Evolutionary conservation across 352 stramenopile species (phyloP), one percentile per base, ranked within the genome.

Genomic region (Phytophthora meadii): DNA sequence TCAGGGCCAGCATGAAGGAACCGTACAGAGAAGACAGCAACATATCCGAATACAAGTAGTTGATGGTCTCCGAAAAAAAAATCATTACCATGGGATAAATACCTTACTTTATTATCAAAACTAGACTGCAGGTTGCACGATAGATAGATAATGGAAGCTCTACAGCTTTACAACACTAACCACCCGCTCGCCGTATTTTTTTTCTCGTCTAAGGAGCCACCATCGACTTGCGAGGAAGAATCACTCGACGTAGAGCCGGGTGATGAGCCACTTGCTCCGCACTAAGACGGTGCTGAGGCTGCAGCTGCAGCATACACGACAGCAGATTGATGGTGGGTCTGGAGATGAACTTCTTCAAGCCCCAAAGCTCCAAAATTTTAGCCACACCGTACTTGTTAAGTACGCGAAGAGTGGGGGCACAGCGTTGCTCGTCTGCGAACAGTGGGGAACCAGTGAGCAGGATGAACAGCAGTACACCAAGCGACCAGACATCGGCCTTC

Each of bases 381-480:
- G n/a, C 52, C 53, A 90, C 69, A 40, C 82, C 77, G 51, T 76
- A 82, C 49, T 76, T 82, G 39, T 58, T 58, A 15, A 88, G 65
- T 22, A 85, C 71, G 6, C 67, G 69, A 2, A 88, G 63, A 27
- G 81, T 86, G 4, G 74, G 72, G 3, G 79, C 76, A 70, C 85
- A 84, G 10, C 32, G 56, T 24, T 51, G 10, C 8, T 69, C 54
- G 40, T 70, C 62, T 4, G 48, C 48, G 25, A 70, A 65, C 0
- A 88, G 59, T 27, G 78, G 79, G 6, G 79, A 82, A 0, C 82
- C 82, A 1, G 79, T 77, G 14, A 93, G 69, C 71, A 94, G 81
- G 68, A 93, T 87, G 53, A 94, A 94, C 9, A 94, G 60, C 74
- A 94, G 84, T 34, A 94, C 77, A 53, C 86, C 86, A 27, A 94